Evolutionary conservation across 2,329 filamentous ascomycete genomes (phyloP).

Genomic region (Clarireedia hainanense): DNA sequence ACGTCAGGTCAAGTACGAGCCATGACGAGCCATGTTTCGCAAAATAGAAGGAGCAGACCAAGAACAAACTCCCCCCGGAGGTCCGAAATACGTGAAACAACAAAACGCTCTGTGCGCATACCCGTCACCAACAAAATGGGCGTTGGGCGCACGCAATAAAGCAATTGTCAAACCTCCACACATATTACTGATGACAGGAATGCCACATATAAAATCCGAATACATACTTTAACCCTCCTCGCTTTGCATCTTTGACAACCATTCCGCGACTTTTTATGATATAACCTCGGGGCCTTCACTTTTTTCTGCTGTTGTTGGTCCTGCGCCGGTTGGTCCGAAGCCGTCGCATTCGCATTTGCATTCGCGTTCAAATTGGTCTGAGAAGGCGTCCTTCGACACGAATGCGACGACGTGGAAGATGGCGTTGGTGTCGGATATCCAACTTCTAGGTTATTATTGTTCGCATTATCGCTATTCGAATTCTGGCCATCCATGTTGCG

Average conservation of each 20-base stretch:
- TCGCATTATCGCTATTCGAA: no score
- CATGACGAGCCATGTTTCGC: no score
- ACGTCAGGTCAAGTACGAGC: no score
- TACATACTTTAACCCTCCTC: slow-evolving; percentile 28
- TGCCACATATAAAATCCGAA: background rate
- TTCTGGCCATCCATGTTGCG: no score
- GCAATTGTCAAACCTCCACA: background rate
- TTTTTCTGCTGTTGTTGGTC: slow-evolving; percentile 4
- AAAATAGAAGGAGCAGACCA: no score
- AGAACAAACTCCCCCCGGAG: no score
- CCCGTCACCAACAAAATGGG: background rate
- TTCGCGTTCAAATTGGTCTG: background rate
- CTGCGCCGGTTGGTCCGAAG: background rate
- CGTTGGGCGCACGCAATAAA: background rate
- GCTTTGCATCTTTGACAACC: slow-evolving; percentile 28
- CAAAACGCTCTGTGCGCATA: no score
- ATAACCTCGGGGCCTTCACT: slow-evolving; percentile 20
- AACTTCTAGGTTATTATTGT: no score
- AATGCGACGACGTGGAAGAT: background rate
- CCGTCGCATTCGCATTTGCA: background rate
- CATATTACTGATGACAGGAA: background rate
- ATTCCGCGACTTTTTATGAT: slow-evolving; percentile 29
- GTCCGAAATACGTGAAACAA: background rate
- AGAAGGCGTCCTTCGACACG: background rate
- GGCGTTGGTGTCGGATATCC: no score